Conservation (phyloP, 73 alveolate genomes). For the Paramecium pentaurelia region DNA sequence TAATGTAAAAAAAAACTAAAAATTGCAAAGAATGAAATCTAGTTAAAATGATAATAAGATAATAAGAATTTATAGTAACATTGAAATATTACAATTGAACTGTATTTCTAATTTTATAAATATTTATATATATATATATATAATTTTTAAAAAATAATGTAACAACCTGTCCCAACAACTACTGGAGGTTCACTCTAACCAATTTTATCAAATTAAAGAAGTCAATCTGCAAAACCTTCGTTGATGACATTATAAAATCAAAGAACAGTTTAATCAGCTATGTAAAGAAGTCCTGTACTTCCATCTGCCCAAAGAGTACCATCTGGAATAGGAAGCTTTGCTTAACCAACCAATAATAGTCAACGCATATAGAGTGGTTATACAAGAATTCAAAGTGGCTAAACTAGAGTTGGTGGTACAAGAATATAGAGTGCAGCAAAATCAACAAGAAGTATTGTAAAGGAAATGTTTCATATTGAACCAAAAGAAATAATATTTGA, state of each 20-base stretch:
- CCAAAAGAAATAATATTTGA: slow-evolving; percentile 5
- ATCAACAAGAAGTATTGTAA: slow-evolving; percentile 19
- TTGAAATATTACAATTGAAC: not conserved
- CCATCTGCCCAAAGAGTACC: not conserved
- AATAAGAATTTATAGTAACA: not conserved
- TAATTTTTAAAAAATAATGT: not conserved
- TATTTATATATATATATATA: not conserved
- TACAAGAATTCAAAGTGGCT: not conserved
- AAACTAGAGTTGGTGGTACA: slow-evolving; percentile 1
- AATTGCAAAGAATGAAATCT: no score
- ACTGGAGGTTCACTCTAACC: not conserved
- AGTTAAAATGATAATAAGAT: not conserved
- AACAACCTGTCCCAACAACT: slow-evolving; percentile 7
- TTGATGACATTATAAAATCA: not conserved
- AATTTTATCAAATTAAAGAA: slow-evolving; percentile 2
- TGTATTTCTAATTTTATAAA: not conserved
- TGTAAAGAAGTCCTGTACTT: not conserved
- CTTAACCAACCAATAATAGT: not conserved
- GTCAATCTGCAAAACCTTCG: slow-evolving; percentile 26
- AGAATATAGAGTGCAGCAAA: not conserved
- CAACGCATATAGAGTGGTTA: not conserved
- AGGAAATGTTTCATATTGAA: not conserved
- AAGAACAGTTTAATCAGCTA: not conserved
- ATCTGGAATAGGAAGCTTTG: not conserved
- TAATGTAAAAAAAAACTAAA: not conserved